These are phyloP conservation scores for Serendipita sp. DNA, from an alignment of 1,284 basidiomycete genomes.

Conservation along the genomic window DNA sequence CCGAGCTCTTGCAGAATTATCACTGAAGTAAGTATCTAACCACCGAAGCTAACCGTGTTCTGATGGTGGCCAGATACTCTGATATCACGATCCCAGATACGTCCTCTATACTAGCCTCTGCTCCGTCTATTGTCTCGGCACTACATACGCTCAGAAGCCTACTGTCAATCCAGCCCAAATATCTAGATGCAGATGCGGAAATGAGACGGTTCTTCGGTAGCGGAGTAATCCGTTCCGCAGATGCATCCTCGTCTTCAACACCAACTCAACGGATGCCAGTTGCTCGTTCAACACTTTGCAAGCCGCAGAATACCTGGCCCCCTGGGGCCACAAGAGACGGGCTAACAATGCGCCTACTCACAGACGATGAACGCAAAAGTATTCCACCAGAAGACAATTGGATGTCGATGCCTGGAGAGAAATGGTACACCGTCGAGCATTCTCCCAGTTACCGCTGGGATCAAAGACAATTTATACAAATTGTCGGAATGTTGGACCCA, in stretches of 20 bases:
- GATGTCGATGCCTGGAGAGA: slow-evolving; percentile 31
- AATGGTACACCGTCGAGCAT: slow-evolving; percentile 80
- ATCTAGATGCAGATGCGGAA: slow-evolving; percentile 78
- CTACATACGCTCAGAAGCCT: slow-evolving; percentile 36
- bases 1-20: slow-evolving; percentile 66
- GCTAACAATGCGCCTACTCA: slow-evolving; percentile 45
- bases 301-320: slow-evolving; percentile 49
- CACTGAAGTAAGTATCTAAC: slow-evolving; percentile 42
- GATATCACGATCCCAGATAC: slow-evolving; percentile 6
- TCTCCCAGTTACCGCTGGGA: slow-evolving; percentile 67
- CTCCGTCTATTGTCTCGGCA: not conserved
- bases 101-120: not conserved
- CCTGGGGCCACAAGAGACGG: slow-evolving; percentile 52
- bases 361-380: slow-evolving; percentile 37
- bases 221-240: slow-evolving; percentile 57
- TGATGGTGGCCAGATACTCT: not conserved
- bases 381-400: slow-evolving; percentile 28
- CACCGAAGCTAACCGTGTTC: not conserved
- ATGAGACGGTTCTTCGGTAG: slow-evolving; percentile 85
- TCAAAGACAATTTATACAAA: slow-evolving; percentile 66
- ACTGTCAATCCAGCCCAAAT: slow-evolving; percentile 57
- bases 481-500: slow-evolving; percentile 40
- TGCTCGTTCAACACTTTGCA: slow-evolving; percentile 15
- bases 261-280: not conserved
- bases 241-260: slow-evolving; percentile 19